These are phyloP conservation scores for Globisporangium ultimum DNA, from an alignment of 352 stramenopile genomes.

Conservation along the genomic window DNA sequence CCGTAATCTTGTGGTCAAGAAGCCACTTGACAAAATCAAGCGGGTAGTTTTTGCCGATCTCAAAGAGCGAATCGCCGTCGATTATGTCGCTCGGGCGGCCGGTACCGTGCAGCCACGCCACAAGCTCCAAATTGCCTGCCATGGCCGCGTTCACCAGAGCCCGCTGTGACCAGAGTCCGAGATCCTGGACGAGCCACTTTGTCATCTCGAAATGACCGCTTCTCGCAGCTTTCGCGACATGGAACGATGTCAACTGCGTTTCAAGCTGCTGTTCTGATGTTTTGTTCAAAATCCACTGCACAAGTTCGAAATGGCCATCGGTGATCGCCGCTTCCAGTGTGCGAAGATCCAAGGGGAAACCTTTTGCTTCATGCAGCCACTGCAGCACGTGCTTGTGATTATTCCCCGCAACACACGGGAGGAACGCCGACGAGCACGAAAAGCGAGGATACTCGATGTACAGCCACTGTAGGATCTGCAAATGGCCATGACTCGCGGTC, in stretches of 20 bases:
- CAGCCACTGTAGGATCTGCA: constrained; percentile 46
- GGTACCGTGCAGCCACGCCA: constrained; percentile 23
- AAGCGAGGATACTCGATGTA: constrained; percentile 26
- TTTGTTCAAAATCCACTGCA: constrained; percentile 24
- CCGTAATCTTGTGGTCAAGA: constrained; percentile 13
- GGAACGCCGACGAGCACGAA: constrained; percentile 27
- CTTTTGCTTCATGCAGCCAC: constrained; percentile 28
- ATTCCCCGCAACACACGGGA: constrained; percentile 28
- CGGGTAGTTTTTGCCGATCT: constrained; percentile 13
- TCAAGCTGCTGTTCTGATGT: constrained; percentile 15
- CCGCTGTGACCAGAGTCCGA: constrained; percentile 26
- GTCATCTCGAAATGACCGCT: constrained; percentile 25
- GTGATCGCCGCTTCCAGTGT: constrained; percentile 31
- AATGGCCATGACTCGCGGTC: constrained; percentile 40
- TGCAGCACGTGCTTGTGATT: constrained; percentile 31
- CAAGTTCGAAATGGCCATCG: constrained; percentile 26
- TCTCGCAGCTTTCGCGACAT: constrained; percentile 25
- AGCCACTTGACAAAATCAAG: constrained; percentile 34
- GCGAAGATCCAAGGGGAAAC: constrained; percentile 22
- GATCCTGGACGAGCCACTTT: constrained; percentile 24
- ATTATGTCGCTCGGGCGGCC: constrained; percentile 18
- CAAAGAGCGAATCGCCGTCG: constrained; percentile 20
- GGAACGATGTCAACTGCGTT: constrained; percentile 4
- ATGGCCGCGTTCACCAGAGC: constrained; percentile 22
- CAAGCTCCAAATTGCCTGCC: constrained; percentile 27